A percentile compares a stretch with the other conserved stretches of the same genome.
phyloP scores from a whole-genome alignment of 345 rosid species.

The Luvunga scandens region DNA sequence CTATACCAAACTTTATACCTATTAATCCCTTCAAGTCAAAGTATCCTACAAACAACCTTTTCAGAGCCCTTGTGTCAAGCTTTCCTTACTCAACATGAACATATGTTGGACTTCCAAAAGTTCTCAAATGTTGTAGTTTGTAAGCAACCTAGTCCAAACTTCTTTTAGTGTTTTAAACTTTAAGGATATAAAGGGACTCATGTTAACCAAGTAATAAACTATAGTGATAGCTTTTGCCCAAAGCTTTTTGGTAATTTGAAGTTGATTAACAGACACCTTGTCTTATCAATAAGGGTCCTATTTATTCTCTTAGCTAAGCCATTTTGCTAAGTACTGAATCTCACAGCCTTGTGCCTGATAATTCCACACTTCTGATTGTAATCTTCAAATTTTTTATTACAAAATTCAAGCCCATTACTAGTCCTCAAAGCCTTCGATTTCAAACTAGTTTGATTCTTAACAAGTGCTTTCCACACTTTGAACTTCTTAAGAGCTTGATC shows the following conservation, averaged over 20 bases:
- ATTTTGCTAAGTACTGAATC: too few relatives aligned
- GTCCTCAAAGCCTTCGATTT: too few relatives aligned
- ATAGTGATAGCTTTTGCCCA: not conserved
- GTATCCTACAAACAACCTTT: too few relatives aligned
- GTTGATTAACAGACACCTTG: not conserved
- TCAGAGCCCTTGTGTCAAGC: too few relatives aligned
- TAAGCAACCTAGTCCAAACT: rapidly evolving
- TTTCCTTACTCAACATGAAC: not conserved
- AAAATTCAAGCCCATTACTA: too few relatives aligned
- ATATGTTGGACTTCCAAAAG: not conserved
- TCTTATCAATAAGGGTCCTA: not conserved
- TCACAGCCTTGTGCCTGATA: not conserved
- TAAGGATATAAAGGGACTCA: rapidly evolving
- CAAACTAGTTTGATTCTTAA: too few relatives aligned
- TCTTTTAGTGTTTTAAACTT: not conserved
- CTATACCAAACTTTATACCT: too few relatives aligned
- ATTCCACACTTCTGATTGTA: not conserved
- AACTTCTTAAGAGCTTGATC: too few relatives aligned
- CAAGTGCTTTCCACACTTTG: too few relatives aligned
- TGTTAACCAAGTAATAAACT: not conserved
- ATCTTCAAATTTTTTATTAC: not conserved
- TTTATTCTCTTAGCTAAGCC: rapidly evolving
- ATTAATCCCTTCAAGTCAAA: too few relatives aligned
- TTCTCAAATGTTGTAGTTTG: not conserved
- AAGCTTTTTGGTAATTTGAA: not conserved